Evolutionary conservation across 2,329 filamentous ascomycete genomes (phyloP).

Genomic region (Chaetomiaceae sp.): DNA sequence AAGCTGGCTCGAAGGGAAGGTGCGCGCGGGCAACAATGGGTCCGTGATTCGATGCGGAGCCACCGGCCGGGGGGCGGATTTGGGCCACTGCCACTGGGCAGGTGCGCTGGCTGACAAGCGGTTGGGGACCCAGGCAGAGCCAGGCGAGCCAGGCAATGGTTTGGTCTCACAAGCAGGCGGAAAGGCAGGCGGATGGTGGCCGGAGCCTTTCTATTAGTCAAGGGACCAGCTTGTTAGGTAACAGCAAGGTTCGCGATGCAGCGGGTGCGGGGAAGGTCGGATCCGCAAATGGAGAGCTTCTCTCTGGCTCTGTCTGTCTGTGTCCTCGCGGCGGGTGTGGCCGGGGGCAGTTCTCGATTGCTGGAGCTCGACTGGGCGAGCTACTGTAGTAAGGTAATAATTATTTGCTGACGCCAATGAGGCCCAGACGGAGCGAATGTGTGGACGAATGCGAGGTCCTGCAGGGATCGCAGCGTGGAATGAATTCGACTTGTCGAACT

Average conservation of each 20-base stretch:
- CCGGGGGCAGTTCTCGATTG: slow-evolving; percentile 3
- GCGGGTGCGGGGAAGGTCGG: slow-evolving; percentile 38
- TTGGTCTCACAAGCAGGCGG: slow-evolving; percentile 22
- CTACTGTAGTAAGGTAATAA: background rate
- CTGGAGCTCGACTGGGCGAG: background rate
- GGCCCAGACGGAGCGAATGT: no score
- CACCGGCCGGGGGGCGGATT: background rate
- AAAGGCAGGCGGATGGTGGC: slow-evolving; percentile 16
- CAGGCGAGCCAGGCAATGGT: slow-evolving; percentile 7
- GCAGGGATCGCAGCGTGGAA: slow-evolving; percentile 2
- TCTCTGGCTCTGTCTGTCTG: no score
- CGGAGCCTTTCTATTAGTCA: slow-evolving; percentile 44
- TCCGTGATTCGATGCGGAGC: slow-evolving; percentile 19
- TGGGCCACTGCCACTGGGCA: slow-evolving; percentile 11
- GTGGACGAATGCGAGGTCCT: slow-evolving; percentile 18
- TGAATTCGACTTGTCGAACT: background rate
- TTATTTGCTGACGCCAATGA: no score
- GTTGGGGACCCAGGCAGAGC: no score
- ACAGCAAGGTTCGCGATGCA: slow-evolving; percentile 31
- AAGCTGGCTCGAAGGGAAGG: slow-evolving; percentile 7
- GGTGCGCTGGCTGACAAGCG: slow-evolving; percentile 9
- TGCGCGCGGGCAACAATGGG: slow-evolving; percentile 13
- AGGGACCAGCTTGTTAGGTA: slow-evolving; percentile 42
- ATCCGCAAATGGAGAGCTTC: slow-evolving; percentile 22
- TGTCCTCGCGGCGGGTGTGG: background rate